Evolutionary conservation across 1,284 basidiomycete species (phyloP).

Genomic region (Inonotus hispidus): DNA sequence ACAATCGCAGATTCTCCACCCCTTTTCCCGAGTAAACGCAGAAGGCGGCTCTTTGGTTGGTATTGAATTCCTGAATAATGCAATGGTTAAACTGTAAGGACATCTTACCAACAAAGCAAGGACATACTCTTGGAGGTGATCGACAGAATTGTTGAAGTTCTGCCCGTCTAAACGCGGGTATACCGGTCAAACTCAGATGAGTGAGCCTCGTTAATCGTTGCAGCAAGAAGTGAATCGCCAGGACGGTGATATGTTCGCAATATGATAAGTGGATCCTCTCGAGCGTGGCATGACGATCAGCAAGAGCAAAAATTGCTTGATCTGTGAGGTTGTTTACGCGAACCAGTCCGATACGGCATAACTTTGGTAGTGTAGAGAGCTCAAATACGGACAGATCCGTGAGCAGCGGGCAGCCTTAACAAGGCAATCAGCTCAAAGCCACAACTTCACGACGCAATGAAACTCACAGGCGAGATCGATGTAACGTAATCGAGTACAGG

Average conservation of each 20-base stretch:
- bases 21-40: slow-evolving; percentile 97
- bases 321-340: slow-evolving; percentile 92
- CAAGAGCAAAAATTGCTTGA: slow-evolving; percentile 85
- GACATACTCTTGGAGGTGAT: slow-evolving; percentile 74
- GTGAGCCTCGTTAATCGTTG: slow-evolving; percentile 85
- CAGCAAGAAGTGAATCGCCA: slow-evolving; percentile 87
- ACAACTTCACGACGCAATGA: not conserved
- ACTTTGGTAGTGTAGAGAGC: slow-evolving; percentile 82
- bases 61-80: slow-evolving; percentile 78
- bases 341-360: slow-evolving; percentile 93
- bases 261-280: slow-evolving; percentile 97
- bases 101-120: not conserved
- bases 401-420: slow-evolving; percentile 74
- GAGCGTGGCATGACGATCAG: slow-evolving; percentile 74
- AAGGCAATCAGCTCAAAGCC: not conserved
- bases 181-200: slow-evolving; percentile 95
- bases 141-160: slow-evolving; percentile 92
- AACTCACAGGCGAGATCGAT: slow-evolving; percentile 92
- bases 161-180: slow-evolving; percentile 81
- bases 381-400: slow-evolving; percentile 96
- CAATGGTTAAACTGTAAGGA: not conserved
- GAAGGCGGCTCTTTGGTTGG: slow-evolving; percentile 87
- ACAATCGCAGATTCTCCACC: slow-evolving; percentile 77
- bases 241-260: slow-evolving; percentile 92
- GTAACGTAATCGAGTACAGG: slow-evolving; percentile 92